Evolutionary conservation across 805 yeast genomes (phyloP), one percentile per base, ranked within the genome.

Genomic region (Brettanomyces naardenensis): DNA sequence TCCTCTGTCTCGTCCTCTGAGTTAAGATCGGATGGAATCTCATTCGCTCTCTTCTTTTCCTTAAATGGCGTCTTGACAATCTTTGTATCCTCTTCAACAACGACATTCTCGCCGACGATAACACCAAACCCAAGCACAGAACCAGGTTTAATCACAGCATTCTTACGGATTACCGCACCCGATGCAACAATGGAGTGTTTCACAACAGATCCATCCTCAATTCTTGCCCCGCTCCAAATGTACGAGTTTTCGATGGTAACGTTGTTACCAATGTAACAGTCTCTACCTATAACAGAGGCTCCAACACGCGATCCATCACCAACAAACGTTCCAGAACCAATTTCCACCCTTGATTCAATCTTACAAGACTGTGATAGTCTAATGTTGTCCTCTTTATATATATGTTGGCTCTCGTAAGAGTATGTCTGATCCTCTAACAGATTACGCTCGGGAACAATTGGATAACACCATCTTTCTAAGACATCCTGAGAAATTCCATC

Each of bases 361-460:
- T 76, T 77, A 63, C 97, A 88, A n/a, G 92, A 80, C 54, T 90
- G 96, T 0, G 97, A 95, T 46, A 90, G 68, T 6, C 87, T 78
- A n/a, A 90, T 90, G 47, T 80, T 82, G 28, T 76, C 74, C 54
- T 89, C 97, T 60, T 88, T 88, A 60, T 92, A 92, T 37, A 90
- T 75, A 58, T 92, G 94, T 38, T 85, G 82, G 36, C 81, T 72
- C 51, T 82, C 94, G 59, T 87, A 87, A 2, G 78, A 64, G 56
- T 85, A 92, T 2, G 85, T 72, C 52, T 83, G 87, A 49, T 72
- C 78, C 21, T 72, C 76, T 38, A 79, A 61, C 47, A 84, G 63
- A 57, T 90, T 89, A 38, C 88, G 68, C 46, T 90, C 97, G 3
- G 95, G 90, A 14, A 80, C 86, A 38, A 90, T 65, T 19, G 98